These are phyloP conservation scores for Sphaceloma murrayae DNA, from an alignment of 2,329 filamentous ascomycete species.

Conservation along the genomic window DNA sequence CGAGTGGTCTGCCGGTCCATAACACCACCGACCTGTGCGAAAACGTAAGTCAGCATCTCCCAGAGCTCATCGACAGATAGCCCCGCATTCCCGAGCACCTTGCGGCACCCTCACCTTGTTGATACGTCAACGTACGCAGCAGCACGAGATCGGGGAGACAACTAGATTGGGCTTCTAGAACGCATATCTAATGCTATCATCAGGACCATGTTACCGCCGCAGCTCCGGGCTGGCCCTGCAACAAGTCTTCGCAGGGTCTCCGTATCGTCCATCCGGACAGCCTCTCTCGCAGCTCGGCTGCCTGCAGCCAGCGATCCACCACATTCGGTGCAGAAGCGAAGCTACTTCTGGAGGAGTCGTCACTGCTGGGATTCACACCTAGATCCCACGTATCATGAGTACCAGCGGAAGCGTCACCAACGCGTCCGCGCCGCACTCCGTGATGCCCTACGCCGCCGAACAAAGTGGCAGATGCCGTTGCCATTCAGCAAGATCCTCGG, in stretches of 20 bases:
- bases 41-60: too few relatives aligned
- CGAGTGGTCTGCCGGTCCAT: too few relatives aligned
- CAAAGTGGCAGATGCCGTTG: slow-evolving; percentile 24
- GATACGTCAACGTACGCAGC: too few relatives aligned
- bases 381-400: slow-evolving; percentile 27
- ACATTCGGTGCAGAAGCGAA: slow-evolving; percentile 18
- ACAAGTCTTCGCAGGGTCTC: slow-evolving; percentile 14
- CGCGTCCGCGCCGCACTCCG: slow-evolving; percentile 20
- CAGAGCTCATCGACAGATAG: too few relatives aligned
- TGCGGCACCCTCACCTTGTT: background rate
- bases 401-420: slow-evolving; percentile 24
- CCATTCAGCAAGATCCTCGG: slow-evolving; percentile 26
- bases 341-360: slow-evolving; percentile 23
- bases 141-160: too few relatives aligned
- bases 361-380: slow-evolving; percentile 25
- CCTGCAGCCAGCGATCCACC: background rate
- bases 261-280: slow-evolving; percentile 18
- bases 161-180: background rate
- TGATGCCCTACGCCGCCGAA: slow-evolving; percentile 25
- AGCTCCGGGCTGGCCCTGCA: slow-evolving; percentile 19
- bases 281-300: slow-evolving; percentile 16
- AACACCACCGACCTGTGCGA: too few relatives aligned
- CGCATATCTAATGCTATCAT: slow-evolving; percentile 3
- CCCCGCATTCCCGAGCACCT: background rate
- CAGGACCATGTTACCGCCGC: slow-evolving; percentile 24